These are phyloP conservation scores for Lolium perenne DNA, from an alignment of 176 grass and related monocot species.

Conservation along the genomic window DNA sequence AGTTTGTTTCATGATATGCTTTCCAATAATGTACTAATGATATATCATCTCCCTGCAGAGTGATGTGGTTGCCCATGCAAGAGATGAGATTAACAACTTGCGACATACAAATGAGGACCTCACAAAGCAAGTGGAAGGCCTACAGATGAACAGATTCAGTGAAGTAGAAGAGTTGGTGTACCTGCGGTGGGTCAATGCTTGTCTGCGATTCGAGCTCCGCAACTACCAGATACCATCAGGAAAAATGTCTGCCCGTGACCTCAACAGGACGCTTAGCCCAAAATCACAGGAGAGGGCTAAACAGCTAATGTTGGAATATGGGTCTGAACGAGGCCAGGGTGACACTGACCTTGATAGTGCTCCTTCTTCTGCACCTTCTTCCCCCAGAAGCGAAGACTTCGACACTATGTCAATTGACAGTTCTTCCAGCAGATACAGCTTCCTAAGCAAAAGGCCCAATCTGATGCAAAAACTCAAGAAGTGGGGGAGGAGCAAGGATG, in stretches of 20 bases:
- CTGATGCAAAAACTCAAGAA: slow-evolving; percentile 90
- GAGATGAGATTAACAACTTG: slow-evolving; percentile 79
- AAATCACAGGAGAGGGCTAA: slow-evolving; percentile 86
- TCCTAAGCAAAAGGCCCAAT: slow-evolving; percentile 70
- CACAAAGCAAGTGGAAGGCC: slow-evolving; percentile 93
- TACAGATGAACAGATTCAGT: slow-evolving; percentile 93
- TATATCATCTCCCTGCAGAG: slow-evolving; percentile 56
- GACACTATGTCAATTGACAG: slow-evolving; percentile 87
- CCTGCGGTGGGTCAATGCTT: slow-evolving; percentile 94
- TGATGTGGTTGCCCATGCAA: slow-evolving; percentile 66
- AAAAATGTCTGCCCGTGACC: slow-evolving; percentile 76
- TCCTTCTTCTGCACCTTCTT: slow-evolving; percentile 73
- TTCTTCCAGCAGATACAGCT: slow-evolving; percentile 81
- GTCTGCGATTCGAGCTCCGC: slow-evolving; percentile 85
- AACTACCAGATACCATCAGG: slow-evolving; percentile 76
- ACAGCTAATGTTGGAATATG: slow-evolving; percentile 86
- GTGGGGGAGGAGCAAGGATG: slow-evolving; percentile 86
- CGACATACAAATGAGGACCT: slow-evolving; percentile 84
- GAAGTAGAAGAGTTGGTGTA: slow-evolving; percentile 97
- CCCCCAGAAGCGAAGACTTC: slow-evolving; percentile 84
- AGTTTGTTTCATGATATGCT: neutral
- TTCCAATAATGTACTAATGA: slow-evolving; percentile 23
- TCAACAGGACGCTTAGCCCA: slow-evolving; percentile 85
- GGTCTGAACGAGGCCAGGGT: slow-evolving; percentile 84
- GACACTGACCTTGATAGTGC: slow-evolving; percentile 87